phyloP scores from a whole-genome alignment of 2,329 filamentous ascomycete species.

The Dactylellina sp. region DNA sequence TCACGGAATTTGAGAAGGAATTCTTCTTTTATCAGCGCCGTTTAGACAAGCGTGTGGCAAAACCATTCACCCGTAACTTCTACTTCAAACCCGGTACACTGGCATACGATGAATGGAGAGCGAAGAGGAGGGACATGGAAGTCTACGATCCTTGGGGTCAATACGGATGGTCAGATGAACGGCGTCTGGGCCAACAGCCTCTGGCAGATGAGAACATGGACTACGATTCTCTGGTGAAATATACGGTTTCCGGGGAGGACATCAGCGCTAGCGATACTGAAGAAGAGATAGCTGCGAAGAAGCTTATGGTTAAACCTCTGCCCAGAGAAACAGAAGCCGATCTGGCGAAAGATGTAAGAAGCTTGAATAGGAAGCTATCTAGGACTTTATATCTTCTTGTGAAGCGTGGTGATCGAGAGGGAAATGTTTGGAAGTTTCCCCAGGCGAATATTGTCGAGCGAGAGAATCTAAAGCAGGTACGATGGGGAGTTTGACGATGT shows the following conservation, averaged over 20 bases:
- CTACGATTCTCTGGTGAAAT: slow-evolving; percentile 67
- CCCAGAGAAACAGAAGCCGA: slow-evolving; percentile 83
- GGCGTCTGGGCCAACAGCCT: slow-evolving; percentile 78
- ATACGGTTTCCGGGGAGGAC: slow-evolving; percentile 64
- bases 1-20: slow-evolving; percentile 88
- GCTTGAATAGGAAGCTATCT: slow-evolving; percentile 82
- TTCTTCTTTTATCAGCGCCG: slow-evolving; percentile 98
- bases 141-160: slow-evolving; percentile 58
- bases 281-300: slow-evolving; percentile 67
- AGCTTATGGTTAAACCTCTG: slow-evolving; percentile 77
- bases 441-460: slow-evolving; percentile 74
- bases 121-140: slow-evolving; percentile 57
- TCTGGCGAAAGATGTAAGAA: slow-evolving; percentile 76
- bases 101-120: slow-evolving; percentile 86
- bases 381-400: slow-evolving; percentile 90
- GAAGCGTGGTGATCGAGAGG: slow-evolving; percentile 73
- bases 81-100: slow-evolving; percentile 95
- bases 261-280: slow-evolving; percentile 61
- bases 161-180: slow-evolving; percentile 90
- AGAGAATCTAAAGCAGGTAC: slow-evolving; percentile 85
- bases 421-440: slow-evolving; percentile 80
- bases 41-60: slow-evolving; percentile 88
- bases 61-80: slow-evolving; percentile 89
- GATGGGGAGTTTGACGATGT: slow-evolving; percentile 61
- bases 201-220: slow-evolving; percentile 74